Percentiles rank a stretch among this genome's conserved stretches.
Evolutionary conservation across 2,329 filamentous ascomycete genomes (phyloP).

Genomic region (Rhinocladiella similis): DNA sequence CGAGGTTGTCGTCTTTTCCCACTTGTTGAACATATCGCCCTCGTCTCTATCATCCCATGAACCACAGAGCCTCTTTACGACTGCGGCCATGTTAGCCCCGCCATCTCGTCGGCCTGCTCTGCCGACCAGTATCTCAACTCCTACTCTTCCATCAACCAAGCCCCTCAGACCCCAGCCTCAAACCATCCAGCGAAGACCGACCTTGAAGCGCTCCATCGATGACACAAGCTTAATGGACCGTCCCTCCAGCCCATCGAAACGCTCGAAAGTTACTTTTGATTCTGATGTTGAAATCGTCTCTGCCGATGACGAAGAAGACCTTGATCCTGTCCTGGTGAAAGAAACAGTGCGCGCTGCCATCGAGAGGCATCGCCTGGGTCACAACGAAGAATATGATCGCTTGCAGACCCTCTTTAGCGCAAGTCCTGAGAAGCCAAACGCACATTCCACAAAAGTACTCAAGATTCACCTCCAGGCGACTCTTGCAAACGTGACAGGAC

Average conservation of each 20-base stretch:
- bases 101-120: slow-evolving; percentile 23
- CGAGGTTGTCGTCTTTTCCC: background rate
- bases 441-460: slow-evolving; percentile 53
- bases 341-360: slow-evolving; percentile 63
- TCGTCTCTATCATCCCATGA: slow-evolving; percentile 7
- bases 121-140: slow-evolving; percentile 18
- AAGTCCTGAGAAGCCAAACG: slow-evolving; percentile 48
- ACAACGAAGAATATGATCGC: slow-evolving; percentile 58
- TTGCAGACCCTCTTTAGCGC: slow-evolving; percentile 54
- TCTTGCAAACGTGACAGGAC: slow-evolving; percentile 54
- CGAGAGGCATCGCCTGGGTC: slow-evolving; percentile 52
- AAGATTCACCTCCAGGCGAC: slow-evolving; percentile 62
- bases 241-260: slow-evolving; percentile 40
- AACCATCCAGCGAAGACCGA: slow-evolving; percentile 20
- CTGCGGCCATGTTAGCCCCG: slow-evolving; percentile 25
- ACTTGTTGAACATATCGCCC: background rate
- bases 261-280: slow-evolving; percentile 45
- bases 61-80: slow-evolving; percentile 1
- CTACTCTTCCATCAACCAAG: slow-evolving; percentile 12
- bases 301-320: slow-evolving; percentile 30
- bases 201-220: slow-evolving; percentile 29
- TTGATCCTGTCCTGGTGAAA: slow-evolving; percentile 48
- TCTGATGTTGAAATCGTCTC: slow-evolving; percentile 37
- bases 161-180: slow-evolving; percentile 9
- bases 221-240: slow-evolving; percentile 25